phyloP scores from a whole-genome alignment of 2,329 filamentous ascomycete species.

The Dichotomopilus funicola region DNA sequence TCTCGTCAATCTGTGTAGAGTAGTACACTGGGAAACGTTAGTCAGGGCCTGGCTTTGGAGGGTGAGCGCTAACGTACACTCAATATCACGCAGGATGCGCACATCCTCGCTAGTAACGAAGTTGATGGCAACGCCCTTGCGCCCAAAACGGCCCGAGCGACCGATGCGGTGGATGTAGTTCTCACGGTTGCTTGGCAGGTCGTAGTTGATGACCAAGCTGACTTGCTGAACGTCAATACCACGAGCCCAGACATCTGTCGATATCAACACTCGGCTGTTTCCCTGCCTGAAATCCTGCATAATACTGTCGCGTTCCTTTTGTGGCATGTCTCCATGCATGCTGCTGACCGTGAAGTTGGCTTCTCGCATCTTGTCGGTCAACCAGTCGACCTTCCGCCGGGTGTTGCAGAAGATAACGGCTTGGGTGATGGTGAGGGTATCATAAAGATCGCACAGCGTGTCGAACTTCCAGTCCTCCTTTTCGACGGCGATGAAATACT shows the following conservation, averaged over 20 bases:
- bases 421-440: slow-evolving; percentile 96
- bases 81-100: slow-evolving; percentile 93
- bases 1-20: slow-evolving; percentile 95
- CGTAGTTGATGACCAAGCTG: slow-evolving; percentile 97
- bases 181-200: slow-evolving; percentile 95
- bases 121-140: slow-evolving; percentile 99
- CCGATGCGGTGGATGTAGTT: slow-evolving; percentile 99
- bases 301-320: slow-evolving; percentile 95
- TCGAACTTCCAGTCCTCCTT: slow-evolving; percentile 99
- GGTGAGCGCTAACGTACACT: slow-evolving; percentile 53
- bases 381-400: slow-evolving; percentile 96
- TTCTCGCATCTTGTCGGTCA: slow-evolving; percentile 98
- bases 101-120: slow-evolving; percentile 98
- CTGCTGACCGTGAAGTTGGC: slow-evolving; percentile 97
- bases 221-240: slow-evolving; percentile 99
- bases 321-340: slow-evolving; percentile 99
- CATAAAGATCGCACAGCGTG: slow-evolving; percentile 96
- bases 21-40: slow-evolving; percentile 63
- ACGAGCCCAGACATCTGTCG: slow-evolving; percentile 94
- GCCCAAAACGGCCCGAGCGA: slow-evolving; percentile 87
- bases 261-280: slow-evolving; percentile 92
- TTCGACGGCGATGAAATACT: slow-evolving; percentile 98
- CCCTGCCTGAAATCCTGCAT: slow-evolving; percentile 99
- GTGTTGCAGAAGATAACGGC: slow-evolving; percentile 99
- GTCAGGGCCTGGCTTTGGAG: not conserved